Evolutionary conservation across 164 flowering plant species (phyloP).

Genomic region (Nymphaea colorata): DNA sequence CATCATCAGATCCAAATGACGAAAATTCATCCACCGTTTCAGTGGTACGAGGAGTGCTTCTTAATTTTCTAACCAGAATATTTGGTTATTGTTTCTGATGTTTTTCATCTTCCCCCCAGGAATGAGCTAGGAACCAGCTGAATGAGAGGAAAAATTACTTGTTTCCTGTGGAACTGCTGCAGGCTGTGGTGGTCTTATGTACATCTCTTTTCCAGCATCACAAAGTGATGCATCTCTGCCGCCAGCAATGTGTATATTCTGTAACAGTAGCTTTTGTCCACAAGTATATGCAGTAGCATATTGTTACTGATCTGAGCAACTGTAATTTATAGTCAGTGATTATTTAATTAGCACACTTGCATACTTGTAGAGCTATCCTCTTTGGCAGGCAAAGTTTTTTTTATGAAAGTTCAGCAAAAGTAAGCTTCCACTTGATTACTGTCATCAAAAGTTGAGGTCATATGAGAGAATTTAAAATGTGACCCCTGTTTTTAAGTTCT

Average conservation of each 20-base stretch:
- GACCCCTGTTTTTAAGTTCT: too few species aligned
- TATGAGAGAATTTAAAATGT: too few species aligned
- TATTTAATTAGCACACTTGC: too few species aligned
- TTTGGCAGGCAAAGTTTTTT: too few species aligned
- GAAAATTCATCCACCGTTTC: constrained; percentile 10
- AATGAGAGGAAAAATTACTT: not conserved
- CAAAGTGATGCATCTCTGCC: not conserved
- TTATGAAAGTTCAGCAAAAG: too few species aligned
- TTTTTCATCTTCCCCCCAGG: not conserved
- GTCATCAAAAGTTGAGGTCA: too few species aligned
- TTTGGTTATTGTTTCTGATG: not conserved
- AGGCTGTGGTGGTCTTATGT: not conserved
- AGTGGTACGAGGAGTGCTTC: constrained; percentile 12
- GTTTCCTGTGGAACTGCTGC: not conserved
- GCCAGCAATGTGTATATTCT: not conserved
- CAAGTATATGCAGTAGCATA: not conserved
- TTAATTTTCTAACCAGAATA: not conserved
- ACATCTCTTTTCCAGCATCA: not conserved
- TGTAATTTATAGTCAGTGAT: too few species aligned
- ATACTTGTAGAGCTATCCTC: too few species aligned
- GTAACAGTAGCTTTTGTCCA: not conserved
- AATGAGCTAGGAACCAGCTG: not conserved
- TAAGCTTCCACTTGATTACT: too few species aligned
- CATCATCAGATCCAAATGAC: constrained; percentile 16
- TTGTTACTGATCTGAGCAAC: not conserved